Base-by-base conservation (phyloP, 2,329 filamentous ascomycete genomes). In the Pseudocercospora pini-densiflorae region DNA sequence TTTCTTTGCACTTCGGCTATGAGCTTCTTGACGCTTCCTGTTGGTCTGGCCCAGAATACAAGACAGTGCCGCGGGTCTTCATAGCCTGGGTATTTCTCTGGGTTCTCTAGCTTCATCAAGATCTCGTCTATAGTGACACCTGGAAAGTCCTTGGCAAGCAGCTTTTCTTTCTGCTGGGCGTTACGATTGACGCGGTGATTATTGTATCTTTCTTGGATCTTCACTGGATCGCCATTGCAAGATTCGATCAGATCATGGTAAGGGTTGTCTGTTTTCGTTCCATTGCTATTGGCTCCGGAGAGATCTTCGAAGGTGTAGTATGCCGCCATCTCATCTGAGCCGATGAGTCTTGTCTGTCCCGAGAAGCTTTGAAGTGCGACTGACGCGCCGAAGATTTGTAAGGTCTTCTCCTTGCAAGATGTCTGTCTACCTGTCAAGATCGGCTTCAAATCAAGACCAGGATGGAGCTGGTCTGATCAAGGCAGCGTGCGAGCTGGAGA, bases 31-130 rank as follows among this genome's bases (percentile, higher is more conserved):
- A 97, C 83, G 71, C 90, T 88, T 54, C 87, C 80, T 0, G 94
- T 91, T 16, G 94, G 94, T 6, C 94, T 85, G 3, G 92, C 92
- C 93, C 93, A 97, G 75, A 97, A 89, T 0, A 93, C 92, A 10
- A 97, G 83, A 76, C 94, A 96, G 21, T 47, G 74, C 47, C 94
- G 85, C 49, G 88, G 86, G 76, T 98, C 94, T 60, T 83, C 78
- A 76, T 91, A 97, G 0, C 87, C 88, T 0, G 89, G 89, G 69
- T 92, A 85, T 40, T 90, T 80, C 0, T 84, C 79, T 0, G 86
- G 86, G 51, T 89, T 84, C 71, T 90, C 86, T 33, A 97, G 81
- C 63, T 89, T 89, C 59, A 89, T 81, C 0, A 97, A 85, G 63
- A 92, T 89, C 1, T 89, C 88, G 75, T 98, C 94, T 60, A 94